phyloP scores from a whole-genome alignment of 2,329 filamentous ascomycete species.

The Chaetomiaceae sp. region DNA sequence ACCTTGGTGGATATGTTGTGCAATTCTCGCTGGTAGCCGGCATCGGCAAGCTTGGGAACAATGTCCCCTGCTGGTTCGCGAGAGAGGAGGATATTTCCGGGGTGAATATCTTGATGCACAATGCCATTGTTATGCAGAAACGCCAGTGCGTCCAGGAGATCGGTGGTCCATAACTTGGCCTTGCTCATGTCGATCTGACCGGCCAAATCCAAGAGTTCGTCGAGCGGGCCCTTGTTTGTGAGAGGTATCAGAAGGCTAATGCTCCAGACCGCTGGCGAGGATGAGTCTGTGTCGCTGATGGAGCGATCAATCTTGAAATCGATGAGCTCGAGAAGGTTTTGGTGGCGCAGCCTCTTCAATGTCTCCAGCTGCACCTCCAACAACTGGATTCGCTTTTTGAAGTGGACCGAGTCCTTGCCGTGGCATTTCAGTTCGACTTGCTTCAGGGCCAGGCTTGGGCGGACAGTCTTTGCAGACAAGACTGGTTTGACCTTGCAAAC shows the following conservation, averaged over 20 bases:
- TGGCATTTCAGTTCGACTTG: slow-evolving; percentile 55
- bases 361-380: slow-evolving; percentile 72
- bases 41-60: slow-evolving; percentile 68
- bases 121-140: slow-evolving; percentile 82
- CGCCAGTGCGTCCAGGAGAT: slow-evolving; percentile 80
- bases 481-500: slow-evolving; percentile 69
- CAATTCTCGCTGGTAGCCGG: slow-evolving; percentile 62
- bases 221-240: slow-evolving; percentile 74
- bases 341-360: slow-evolving; percentile 68
- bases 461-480: slow-evolving; percentile 46
- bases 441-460: slow-evolving; percentile 67
- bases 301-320: slow-evolving; percentile 71
- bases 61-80: slow-evolving; percentile 62
- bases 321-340: slow-evolving; percentile 70
- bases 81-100: slow-evolving; percentile 72
- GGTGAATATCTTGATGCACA: slow-evolving; percentile 76
- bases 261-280: slow-evolving; percentile 49
- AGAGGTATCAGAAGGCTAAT: slow-evolving; percentile 70
- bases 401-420: slow-evolving; percentile 52
- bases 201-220: slow-evolving; percentile 74
- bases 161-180: slow-evolving; percentile 83
- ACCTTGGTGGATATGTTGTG: slow-evolving; percentile 53
- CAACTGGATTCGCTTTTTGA: slow-evolving; percentile 69
- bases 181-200: slow-evolving; percentile 67
- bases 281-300: slow-evolving; percentile 23